These are phyloP conservation scores for Ophiocordyceps camponoti-leonardi DNA, from an alignment of 2,329 filamentous ascomycete genomes.

Conservation along the genomic window DNA sequence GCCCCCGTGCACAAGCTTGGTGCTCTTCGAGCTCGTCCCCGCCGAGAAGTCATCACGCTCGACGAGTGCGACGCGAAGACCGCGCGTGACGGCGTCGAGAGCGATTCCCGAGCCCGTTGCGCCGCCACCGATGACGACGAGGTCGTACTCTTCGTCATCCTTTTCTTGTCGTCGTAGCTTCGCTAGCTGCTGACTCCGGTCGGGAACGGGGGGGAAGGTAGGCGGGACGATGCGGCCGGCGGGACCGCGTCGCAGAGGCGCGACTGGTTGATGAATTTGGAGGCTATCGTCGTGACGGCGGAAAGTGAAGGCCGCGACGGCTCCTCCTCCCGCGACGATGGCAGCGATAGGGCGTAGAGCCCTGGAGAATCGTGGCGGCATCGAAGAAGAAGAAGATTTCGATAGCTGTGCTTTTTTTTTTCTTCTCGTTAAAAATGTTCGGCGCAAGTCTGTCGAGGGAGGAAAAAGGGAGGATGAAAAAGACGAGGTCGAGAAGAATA, in stretches of 20 bases:
- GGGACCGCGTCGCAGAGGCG: slow-evolving; percentile 12
- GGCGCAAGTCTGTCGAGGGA: no score
- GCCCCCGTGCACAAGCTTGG: slow-evolving; percentile 72
- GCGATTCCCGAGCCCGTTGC: slow-evolving; percentile 69
- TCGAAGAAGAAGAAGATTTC: no score
- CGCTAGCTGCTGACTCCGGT: slow-evolving; percentile 20
- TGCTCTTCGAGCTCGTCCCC: slow-evolving; percentile 74
- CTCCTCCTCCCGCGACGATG: slow-evolving; percentile 13
- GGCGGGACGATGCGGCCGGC: slow-evolving; percentile 20
- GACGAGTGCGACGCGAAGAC: slow-evolving; percentile 63
- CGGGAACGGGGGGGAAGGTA: slow-evolving; percentile 16
- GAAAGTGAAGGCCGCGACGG: slow-evolving; percentile 12
- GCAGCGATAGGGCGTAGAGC: slow-evolving; percentile 17
- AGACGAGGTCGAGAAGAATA: no score
- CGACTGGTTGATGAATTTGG: no score
- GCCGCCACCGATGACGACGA: slow-evolving; percentile 63
- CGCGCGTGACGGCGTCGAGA: slow-evolving; percentile 63
- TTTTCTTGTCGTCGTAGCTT: slow-evolving; percentile 17
- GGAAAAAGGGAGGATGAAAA: no score
- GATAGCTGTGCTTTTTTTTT: no score
- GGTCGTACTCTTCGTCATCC: slow-evolving; percentile 57
- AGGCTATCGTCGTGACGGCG: no score
- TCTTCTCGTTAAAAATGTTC: no score
- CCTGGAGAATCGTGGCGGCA: slow-evolving; percentile 17
- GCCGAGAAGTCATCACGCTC: slow-evolving; percentile 72